Conservation (phyloP, 139 green algal genomes). For the Zygnema circumcarinatum region DNA sequence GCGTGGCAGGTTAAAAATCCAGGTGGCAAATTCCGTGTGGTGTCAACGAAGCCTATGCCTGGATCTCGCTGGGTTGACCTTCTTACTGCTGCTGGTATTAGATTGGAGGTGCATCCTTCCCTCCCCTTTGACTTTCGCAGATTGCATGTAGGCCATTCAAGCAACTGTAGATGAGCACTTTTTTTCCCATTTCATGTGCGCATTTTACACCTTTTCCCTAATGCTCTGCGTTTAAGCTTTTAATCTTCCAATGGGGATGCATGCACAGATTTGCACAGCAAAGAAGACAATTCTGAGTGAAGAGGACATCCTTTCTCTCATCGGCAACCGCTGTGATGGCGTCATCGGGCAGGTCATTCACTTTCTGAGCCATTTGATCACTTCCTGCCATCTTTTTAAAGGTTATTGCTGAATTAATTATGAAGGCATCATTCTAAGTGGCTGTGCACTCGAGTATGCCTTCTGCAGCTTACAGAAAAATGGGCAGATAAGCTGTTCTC, state of each 20-base stretch:
- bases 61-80: conserved; percentile 90
- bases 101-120: conserved; percentile 64
- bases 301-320: conserved; percentile 84
- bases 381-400: background rate
- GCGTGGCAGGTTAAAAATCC: conserved; percentile 88
- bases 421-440: too few species aligned
- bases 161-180: too few species aligned
- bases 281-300: conserved; percentile 87
- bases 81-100: conserved; percentile 73
- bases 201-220: too few species aligned
- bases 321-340: conserved; percentile 89
- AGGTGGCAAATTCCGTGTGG: conserved; percentile 78
- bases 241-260: too few species aligned
- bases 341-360: conserved; percentile 89
- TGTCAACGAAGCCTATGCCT: conserved; percentile 96
- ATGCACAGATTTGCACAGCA: conserved; percentile 62
- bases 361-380: background rate
- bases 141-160: too few species aligned
- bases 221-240: too few species aligned
- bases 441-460: too few species aligned
- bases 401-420: background rate
- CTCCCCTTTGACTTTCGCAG: conserved; percentile 10
- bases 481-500: conserved; percentile 85
- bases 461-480: conserved; percentile 76
- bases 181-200: too few species aligned